These are phyloP conservation scores for Hypoxylon sp. DNA, from an alignment of 2,329 filamentous ascomycete genomes.

Conservation along the genomic window DNA sequence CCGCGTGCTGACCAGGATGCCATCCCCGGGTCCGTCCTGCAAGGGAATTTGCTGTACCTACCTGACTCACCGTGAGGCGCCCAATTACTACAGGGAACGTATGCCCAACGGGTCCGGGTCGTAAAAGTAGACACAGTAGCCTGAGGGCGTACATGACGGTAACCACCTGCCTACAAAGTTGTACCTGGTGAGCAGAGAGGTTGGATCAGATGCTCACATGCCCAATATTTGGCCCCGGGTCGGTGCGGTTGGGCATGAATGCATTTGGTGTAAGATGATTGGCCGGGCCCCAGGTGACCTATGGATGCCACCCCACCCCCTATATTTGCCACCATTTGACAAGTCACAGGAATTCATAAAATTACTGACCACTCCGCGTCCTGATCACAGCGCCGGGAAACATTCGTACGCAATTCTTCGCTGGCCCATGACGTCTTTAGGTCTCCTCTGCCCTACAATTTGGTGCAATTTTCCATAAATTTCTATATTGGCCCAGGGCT, in stretches of 20 bases:
- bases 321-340: constrained; percentile 40
- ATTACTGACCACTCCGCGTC: constrained; percentile 40
- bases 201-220: constrained; percentile 42
- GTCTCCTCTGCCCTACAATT: constrained; percentile 44
- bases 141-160: constrained; percentile 29
- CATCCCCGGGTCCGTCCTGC: constrained; percentile 42
- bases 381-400: constrained; percentile 35
- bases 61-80: constrained; percentile 54
- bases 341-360: constrained; percentile 44
- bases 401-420: constrained; percentile 40
- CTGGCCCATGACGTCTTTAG: constrained; percentile 44
- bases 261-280: constrained; percentile 50
- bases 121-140: constrained; percentile 41
- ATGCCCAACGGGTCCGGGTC: constrained; percentile 46
- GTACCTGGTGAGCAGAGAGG: constrained; percentile 44
- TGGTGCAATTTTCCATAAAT: constrained; percentile 32
- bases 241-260: constrained; percentile 51
- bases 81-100: constrained; percentile 52
- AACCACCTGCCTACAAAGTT: constrained; percentile 35
- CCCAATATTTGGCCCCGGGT: constrained; percentile 23
- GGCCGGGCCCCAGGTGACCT: constrained; percentile 38
- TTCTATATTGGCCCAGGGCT: constrained; percentile 17
- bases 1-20: constrained; percentile 47
- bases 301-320: constrained; percentile 35
- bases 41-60: constrained; percentile 46